Conservation (phyloP, 139 green algal species). For the Chlorella sorokiniana region DNA sequence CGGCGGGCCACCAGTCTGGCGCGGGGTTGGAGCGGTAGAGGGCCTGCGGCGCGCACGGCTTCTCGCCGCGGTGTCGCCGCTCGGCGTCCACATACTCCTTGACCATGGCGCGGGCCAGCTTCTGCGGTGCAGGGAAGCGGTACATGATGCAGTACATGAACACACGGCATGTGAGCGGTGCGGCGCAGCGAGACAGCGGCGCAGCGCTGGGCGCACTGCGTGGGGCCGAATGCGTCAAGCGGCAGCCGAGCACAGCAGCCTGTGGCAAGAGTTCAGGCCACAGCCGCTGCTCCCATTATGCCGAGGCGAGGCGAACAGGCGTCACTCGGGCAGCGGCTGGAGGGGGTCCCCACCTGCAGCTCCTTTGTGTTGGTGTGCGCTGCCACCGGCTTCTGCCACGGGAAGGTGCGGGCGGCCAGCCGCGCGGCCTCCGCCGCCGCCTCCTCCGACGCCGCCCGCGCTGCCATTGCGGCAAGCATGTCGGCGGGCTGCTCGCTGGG, state of each 20-base stretch:
- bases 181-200: background rate
- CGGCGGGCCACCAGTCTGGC: constrained; percentile 24
- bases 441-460: background rate
- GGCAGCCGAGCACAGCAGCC: no score
- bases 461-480: constrained; percentile 3
- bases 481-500: background rate
- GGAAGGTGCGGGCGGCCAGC: background rate
- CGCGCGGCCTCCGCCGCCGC: background rate
- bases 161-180: background rate
- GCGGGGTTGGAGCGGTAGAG: background rate
- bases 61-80: background rate
- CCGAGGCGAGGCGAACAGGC: no score
- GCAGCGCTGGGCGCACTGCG: no score
- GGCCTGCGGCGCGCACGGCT: background rate
- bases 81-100: constrained; percentile 27
- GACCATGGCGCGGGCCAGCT: constrained; percentile 1
- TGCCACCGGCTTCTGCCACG: constrained; percentile 12
- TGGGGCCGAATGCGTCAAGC: no score
- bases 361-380: background rate
- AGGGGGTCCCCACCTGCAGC: no score
- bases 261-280: no score
- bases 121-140: background rate
- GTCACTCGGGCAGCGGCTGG: no score
- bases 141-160: background rate
- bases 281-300: no score